Percentiles rank a stretch among this genome's conserved stretches.
phyloP scores from a whole-genome alignment of 441 rosid species.

The Brassica hybrid region DNA sequence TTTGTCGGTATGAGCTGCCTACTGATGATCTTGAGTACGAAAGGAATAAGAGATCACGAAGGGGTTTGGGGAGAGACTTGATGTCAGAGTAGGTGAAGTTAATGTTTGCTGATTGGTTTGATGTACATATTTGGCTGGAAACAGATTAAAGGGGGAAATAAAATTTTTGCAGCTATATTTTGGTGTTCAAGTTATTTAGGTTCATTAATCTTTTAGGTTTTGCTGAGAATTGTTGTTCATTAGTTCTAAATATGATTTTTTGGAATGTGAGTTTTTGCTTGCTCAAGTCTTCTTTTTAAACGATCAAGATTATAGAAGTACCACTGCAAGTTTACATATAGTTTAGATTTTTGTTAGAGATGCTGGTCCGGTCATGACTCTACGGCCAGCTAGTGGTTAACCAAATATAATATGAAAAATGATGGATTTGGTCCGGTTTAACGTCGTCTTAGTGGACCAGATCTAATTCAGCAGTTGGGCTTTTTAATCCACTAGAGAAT shows the following conservation, averaged over 20 bases:
- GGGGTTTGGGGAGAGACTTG: background rate
- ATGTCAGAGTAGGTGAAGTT: background rate
- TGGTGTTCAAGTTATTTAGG: slow-evolving; percentile 11
- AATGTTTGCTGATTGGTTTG: background rate
- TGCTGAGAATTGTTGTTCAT: background rate
- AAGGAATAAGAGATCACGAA: slow-evolving; percentile 14
- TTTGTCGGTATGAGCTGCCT: slow-evolving; percentile 45
- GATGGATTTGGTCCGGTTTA: slow-evolving; percentile 1
- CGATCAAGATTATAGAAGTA: no score
- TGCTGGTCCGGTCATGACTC: background rate
- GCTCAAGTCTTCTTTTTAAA: no score
- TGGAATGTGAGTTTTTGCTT: no score
- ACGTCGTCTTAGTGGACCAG: slow-evolving; percentile 2
- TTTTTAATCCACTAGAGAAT: background rate
- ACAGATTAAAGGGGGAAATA: background rate
- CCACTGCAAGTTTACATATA: no score
- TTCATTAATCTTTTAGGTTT: background rate
- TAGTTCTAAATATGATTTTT: no score
- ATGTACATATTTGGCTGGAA: slow-evolving; percentile 1
- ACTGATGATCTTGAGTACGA: slow-evolving; percentile 45
- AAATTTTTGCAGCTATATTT: background rate
- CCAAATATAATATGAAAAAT: background rate
- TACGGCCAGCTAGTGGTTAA: background rate
- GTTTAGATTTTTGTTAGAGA: no score
- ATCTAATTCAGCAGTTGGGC: background rate